phyloP scores from a whole-genome alignment of 2,329 filamentous ascomycete genomes.

The Emmonsia crescens region DNA sequence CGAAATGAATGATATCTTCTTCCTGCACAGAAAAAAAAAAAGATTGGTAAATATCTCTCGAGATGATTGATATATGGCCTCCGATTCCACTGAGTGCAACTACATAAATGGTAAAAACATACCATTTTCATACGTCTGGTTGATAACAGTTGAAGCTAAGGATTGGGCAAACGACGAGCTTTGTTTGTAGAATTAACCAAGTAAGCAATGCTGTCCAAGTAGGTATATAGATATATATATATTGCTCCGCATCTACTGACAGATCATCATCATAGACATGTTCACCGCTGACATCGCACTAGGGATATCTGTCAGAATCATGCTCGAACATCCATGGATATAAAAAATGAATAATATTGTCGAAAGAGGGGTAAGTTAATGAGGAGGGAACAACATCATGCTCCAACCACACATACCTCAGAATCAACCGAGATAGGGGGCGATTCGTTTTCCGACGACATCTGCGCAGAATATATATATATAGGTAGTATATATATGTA shows the following conservation, averaged over 20 bases:
- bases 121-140: conserved; percentile 1
- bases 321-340: too few species aligned
- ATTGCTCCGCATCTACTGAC: not conserved
- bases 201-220: not conserved
- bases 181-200: not conserved
- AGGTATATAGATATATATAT: not conserved
- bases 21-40: not conserved
- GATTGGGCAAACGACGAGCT: not conserved
- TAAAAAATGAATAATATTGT: not conserved
- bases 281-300: not conserved
- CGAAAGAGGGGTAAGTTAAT: not conserved
- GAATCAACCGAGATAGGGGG: conserved; percentile 2
- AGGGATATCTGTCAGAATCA: not conserved
- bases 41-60: not conserved
- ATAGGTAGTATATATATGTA: too few species aligned
- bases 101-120: not conserved
- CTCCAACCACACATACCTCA: not conserved
- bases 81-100: too few species aligned
- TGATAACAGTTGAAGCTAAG: not conserved
- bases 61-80: not conserved
- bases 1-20: conserved; percentile 1
- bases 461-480: not conserved
- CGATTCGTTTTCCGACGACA: not conserved
- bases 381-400: not conserved
- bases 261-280: not conserved